phyloP scores from a whole-genome alignment of 192 early-diverging fungal genomes.

The Coemansia umbellata region DNA sequence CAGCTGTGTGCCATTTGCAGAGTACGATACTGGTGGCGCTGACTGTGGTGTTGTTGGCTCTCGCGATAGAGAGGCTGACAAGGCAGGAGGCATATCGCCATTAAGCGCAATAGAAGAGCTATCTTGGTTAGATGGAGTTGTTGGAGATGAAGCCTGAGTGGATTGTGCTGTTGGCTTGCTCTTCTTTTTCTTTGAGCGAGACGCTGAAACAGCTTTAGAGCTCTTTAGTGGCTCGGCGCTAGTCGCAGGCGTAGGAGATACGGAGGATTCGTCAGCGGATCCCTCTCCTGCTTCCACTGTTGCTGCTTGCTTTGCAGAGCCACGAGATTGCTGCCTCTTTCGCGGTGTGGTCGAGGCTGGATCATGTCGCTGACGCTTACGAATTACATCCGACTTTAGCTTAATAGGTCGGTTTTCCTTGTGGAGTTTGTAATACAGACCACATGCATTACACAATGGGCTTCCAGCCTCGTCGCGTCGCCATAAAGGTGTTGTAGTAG shows the following conservation, averaged over 20 bases:
- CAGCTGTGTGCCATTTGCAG: slow-evolving; percentile 48
- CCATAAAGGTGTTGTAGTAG: slow-evolving; percentile 92
- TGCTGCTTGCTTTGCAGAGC: slow-evolving; percentile 13
- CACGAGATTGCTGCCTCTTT: slow-evolving; percentile 22
- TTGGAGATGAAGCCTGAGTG: neutral
- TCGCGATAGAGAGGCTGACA: neutral
- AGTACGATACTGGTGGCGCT: slow-evolving; percentile 42
- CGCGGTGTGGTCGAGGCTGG: slow-evolving; percentile 11
- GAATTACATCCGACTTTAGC: slow-evolving; percentile 92
- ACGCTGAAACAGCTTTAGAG: neutral
- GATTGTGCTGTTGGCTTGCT: neutral
- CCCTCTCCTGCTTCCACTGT: neutral
- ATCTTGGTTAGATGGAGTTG: neutral
- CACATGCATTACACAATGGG: slow-evolving; percentile 98
- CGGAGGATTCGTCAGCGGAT: neutral
- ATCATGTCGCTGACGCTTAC: slow-evolving; percentile 83
- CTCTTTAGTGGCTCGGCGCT: neutral
- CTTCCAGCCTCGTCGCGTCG: slow-evolving; percentile 82
- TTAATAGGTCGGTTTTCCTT: slow-evolving; percentile 82
- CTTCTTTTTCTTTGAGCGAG: slow-evolving; percentile 4
- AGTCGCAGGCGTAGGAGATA: slow-evolving; percentile 1
- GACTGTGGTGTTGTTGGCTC: slow-evolving; percentile 17
- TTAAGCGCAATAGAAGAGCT: neutral
- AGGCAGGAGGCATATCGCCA: neutral
- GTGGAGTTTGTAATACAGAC: slow-evolving; percentile 93